phyloP scores from a whole-genome alignment of 2,329 filamentous ascomycete genomes.

The Colletotrichum navitas region DNA sequence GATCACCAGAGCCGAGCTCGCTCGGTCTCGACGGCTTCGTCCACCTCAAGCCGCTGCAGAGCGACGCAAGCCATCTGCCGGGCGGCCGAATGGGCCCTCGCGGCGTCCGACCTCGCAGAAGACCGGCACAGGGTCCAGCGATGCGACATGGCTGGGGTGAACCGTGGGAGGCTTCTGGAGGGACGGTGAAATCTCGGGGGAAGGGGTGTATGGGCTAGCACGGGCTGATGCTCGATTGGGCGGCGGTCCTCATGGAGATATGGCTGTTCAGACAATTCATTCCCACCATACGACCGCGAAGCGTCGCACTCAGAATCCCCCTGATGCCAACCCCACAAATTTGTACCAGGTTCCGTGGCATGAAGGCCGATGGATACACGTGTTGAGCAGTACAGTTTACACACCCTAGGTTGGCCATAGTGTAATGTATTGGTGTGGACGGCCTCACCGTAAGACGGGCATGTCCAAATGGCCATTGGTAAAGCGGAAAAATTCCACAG shows the following conservation, averaged over 20 bases:
- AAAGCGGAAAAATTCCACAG: conserved; percentile 22
- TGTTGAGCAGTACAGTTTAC: background rate
- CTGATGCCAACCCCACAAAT: background rate
- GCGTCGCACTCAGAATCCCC: background rate
- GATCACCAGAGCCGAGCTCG: background rate
- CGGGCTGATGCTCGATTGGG: conserved; percentile 10
- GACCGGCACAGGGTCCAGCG: conserved; percentile 11
- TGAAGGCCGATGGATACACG: background rate
- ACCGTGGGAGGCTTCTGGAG: background rate
- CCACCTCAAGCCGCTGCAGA: conserved; percentile 32
- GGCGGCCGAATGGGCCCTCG: conserved; percentile 14
- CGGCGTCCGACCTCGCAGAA: conserved; percentile 29
- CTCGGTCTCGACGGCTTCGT: conserved; percentile 6
- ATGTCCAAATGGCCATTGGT: conserved; percentile 15
- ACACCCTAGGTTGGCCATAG: conserved; percentile 12
- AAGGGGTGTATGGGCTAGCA: conserved; percentile 13
- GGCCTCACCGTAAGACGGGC: conserved; percentile 37
- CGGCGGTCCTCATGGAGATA: conserved; percentile 18
- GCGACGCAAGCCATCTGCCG: conserved; percentile 27
- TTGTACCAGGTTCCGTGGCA: background rate
- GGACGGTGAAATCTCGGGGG: conserved; percentile 16
- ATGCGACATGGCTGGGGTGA: conserved; percentile 7
- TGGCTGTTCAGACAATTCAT: conserved; percentile 8
- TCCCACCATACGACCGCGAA: background rate
- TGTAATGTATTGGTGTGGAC: conserved; percentile 3